These are phyloP conservation scores for Calvatia gigantea DNA, from an alignment of 768 basidiomycete genomes.

Conservation along the genomic window DNA sequence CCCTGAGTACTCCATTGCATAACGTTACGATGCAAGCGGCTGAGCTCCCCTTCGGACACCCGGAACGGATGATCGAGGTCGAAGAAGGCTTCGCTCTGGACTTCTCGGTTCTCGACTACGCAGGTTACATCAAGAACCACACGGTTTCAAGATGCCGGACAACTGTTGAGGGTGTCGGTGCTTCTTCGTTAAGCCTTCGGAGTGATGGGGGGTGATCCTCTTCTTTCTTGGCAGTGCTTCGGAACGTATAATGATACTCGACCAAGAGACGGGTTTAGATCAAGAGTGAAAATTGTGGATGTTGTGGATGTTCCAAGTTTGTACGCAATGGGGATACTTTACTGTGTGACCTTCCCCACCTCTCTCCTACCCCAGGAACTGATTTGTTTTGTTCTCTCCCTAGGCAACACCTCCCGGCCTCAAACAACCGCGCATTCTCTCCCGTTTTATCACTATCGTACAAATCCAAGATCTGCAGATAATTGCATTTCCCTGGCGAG, in stretches of 20 bases:
- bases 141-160: slow-evolving; percentile 1
- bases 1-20: slow-evolving; percentile 45
- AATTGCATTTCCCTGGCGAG: slow-evolving; percentile 70
- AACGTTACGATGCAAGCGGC: slow-evolving; percentile 23
- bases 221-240: slow-evolving; percentile 63
- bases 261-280: slow-evolving; percentile 54
- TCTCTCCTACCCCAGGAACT: not conserved
- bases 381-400: not conserved
- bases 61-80: slow-evolving; percentile 43
- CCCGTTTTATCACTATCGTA: slow-evolving; percentile 50
- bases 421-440: slow-evolving; percentile 72
- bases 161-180: slow-evolving; percentile 32
- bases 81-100: slow-evolving; percentile 48
- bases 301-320: slow-evolving; percentile 87
- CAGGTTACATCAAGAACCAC: slow-evolving; percentile 61
- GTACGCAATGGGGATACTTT: slow-evolving; percentile 96
- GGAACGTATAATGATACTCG: slow-evolving; percentile 72
- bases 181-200: too few species aligned
- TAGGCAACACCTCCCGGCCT: slow-evolving; percentile 76
- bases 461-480: slow-evolving; percentile 34
- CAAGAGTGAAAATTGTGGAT: slow-evolving; percentile 89
- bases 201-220: too few species aligned
- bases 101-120: slow-evolving; percentile 67
- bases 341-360: slow-evolving; percentile 40
- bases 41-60: slow-evolving; percentile 44